Evolutionary conservation across 345 rosid species (phyloP).

Genomic region (Raphanus raphanistrum): DNA sequence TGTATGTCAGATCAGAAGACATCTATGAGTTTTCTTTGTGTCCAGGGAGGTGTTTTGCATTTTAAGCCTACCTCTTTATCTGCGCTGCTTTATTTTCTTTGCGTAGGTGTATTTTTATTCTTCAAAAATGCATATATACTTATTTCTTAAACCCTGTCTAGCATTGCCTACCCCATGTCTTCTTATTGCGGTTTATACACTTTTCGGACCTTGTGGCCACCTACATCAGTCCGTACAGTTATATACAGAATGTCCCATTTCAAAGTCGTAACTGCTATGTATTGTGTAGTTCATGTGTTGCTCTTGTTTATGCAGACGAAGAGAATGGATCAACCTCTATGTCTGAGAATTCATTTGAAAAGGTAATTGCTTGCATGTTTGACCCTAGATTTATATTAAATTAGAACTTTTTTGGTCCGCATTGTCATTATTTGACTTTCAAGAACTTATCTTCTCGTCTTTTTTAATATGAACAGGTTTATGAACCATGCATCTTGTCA

Average conservation of each 20-base stretch:
- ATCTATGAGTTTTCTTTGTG: background rate
- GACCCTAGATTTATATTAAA: background rate
- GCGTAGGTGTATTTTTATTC: background rate
- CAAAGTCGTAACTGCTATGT: background rate
- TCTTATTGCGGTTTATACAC: background rate
- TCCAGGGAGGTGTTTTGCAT: slow-evolving; percentile 7
- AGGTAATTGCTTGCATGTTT: slow-evolving; percentile 21
- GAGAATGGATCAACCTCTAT: slow-evolving; percentile 29
- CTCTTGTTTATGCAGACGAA: slow-evolving; percentile 27
- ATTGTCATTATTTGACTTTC: slow-evolving; percentile 6
- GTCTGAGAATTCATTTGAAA: slow-evolving; percentile 26
- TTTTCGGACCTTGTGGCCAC: background rate
- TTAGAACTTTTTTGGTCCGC: background rate
- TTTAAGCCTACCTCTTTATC: background rate
- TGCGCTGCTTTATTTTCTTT: background rate
- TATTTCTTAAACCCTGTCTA: background rate
- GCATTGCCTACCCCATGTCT: background rate
- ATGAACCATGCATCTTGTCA: slow-evolving; percentile 68
- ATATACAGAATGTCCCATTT: background rate
- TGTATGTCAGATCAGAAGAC: background rate
- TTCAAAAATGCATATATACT: background rate
- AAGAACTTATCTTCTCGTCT: slow-evolving; percentile 1
- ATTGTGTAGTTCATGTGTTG: background rate
- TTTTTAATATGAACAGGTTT: slow-evolving; percentile 43
- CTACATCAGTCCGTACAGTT: background rate